Evolutionary conservation across 2,329 filamentous ascomycete species (phyloP).

Genomic region (Stemphylium lycopersici): DNA sequence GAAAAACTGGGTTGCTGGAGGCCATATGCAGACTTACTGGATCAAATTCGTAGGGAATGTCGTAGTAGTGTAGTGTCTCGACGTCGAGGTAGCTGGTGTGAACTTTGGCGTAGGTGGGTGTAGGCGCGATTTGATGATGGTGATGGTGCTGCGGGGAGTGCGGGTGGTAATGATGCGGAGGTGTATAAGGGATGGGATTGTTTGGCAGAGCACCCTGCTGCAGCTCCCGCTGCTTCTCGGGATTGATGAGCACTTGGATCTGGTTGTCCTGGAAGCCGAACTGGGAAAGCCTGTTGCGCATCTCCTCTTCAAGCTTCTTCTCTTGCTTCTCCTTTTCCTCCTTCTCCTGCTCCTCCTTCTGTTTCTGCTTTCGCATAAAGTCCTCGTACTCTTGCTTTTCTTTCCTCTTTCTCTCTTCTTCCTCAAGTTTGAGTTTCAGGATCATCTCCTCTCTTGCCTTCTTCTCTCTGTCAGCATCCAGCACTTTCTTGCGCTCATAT

Average conservation of each 20-base stretch:
- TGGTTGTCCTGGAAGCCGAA: slow-evolving; percentile 56
- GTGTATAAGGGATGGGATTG: slow-evolving; percentile 36
- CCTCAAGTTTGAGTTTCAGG: slow-evolving; percentile 49
- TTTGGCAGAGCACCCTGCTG: slow-evolving; percentile 43
- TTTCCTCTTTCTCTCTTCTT: slow-evolving; percentile 49
- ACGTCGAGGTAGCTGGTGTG: slow-evolving; percentile 53
- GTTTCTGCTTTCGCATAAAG: slow-evolving; percentile 49
- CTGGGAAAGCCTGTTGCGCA: slow-evolving; percentile 53
- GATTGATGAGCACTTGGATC: slow-evolving; percentile 56
- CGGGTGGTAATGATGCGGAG: slow-evolving; percentile 5
- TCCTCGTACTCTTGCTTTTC: slow-evolving; percentile 53
- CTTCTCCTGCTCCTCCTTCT: slow-evolving; percentile 51
- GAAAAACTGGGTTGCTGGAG: not conserved
- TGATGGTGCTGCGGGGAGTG: slow-evolving; percentile 4
- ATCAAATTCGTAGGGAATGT: slow-evolving; percentile 57
- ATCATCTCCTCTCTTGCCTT: slow-evolving; percentile 47
- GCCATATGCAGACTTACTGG: slow-evolving; percentile 44
- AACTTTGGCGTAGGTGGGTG: slow-evolving; percentile 57
- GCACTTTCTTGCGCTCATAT: slow-evolving; percentile 45
- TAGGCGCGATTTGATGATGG: slow-evolving; percentile 15
- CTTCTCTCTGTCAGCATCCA: slow-evolving; percentile 47
- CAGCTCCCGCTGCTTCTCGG: slow-evolving; percentile 52
- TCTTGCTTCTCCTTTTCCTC: slow-evolving; percentile 49
- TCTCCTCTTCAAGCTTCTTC: slow-evolving; percentile 52
- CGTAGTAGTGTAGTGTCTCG: slow-evolving; percentile 56